Conservation (phyloP, 805 yeast genomes). For the Pichia exigua region DNA sequence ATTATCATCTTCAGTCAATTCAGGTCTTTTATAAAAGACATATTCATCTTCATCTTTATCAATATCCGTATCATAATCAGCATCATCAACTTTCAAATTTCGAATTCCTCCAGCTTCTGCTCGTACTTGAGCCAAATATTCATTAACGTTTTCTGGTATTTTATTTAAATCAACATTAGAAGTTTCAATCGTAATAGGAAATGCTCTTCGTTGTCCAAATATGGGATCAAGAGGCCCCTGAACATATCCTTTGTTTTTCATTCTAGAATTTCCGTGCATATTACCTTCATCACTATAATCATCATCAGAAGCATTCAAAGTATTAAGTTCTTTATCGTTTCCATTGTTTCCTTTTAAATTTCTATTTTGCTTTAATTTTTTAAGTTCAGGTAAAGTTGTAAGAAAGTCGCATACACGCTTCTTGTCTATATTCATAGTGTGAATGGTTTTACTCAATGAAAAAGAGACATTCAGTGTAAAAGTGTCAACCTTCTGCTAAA, state of each 20-base stretch:
- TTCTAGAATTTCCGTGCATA: not conserved
- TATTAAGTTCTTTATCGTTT: not conserved
- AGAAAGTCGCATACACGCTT: not conserved
- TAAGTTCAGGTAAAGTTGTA: conserved; percentile 3
- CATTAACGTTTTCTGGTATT: conserved; percentile 21
- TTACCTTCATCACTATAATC: not conserved
- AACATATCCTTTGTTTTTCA: conserved; percentile 9
- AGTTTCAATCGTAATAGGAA: conserved; percentile 24
- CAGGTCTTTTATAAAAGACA: not conserved
- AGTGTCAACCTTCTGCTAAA: not conserved
- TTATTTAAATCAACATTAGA: conserved; percentile 11
- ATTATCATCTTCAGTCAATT: not conserved
- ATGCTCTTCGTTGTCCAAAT: conserved; percentile 31
- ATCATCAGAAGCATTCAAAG: not conserved
- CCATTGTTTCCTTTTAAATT: not conserved
- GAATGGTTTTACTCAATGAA: too few relatives aligned
- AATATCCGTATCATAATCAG: not conserved
- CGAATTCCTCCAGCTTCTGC: conserved; percentile 20
- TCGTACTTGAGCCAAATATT: conserved; percentile 29
- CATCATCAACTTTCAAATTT: not conserved
- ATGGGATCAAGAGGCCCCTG: conserved; percentile 30
- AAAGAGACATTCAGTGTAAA: too few relatives aligned
- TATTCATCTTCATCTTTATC: conserved; percentile 7
- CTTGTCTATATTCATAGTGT: not conserved
- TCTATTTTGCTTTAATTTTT: not conserved